Base-by-base conservation (phyloP, 768 basidiomycete species). In the Fomitopsis pulvina region DNA sequence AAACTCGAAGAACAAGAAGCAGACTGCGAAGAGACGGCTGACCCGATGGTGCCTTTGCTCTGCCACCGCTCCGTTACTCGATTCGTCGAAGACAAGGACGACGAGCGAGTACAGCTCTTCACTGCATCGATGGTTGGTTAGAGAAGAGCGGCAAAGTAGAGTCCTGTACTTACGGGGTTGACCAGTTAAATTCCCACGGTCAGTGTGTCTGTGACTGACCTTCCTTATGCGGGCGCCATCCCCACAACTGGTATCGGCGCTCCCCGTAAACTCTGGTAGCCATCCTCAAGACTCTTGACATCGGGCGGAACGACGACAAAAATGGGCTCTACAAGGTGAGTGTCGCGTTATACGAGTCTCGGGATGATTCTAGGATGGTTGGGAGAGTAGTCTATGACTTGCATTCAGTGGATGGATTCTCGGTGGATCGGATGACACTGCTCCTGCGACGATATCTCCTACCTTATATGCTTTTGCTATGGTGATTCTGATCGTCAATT, bases 271-370 rank as follows among this genome's bases (percentile, higher is more conserved):
- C 55, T 29, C 32, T 48, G 42, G 38, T 54, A 52, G 55, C 58
- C 56, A 52, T 46, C 47, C 50, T 58, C 64, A 65, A 61, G 64
- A 63, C 61, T 43, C 51, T 55, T 59, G 58, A 62, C 55, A 62
- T 52, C 60, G 62, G 59, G 56, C 56, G 57, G 52, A 29, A 54
- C 57, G 50, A 70, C 69, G 62, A 68, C 61, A 70, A 81, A 76
- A 76, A 87, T 86, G 85, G 83, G 82, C 64, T 87, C 85, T 57
- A 86, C 85, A 73, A 84, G 85, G 84, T 87, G 72, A 75, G 85
- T 66, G 62, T 63, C 26, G 39, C 37, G 27, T 39, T 57, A 29
- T 24, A 12, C 0, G 18, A 9, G 12, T 22, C 30, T 21, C 45
- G 16, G 30, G 29, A 8, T 39, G 39, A 22, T 48, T 39, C n/a